Percentiles rank a stretch among this genome's conserved stretches.
Conservation (phyloP, 2,329 filamentous ascomycete genomes). For the Incumbomyces lentus region DNA sequence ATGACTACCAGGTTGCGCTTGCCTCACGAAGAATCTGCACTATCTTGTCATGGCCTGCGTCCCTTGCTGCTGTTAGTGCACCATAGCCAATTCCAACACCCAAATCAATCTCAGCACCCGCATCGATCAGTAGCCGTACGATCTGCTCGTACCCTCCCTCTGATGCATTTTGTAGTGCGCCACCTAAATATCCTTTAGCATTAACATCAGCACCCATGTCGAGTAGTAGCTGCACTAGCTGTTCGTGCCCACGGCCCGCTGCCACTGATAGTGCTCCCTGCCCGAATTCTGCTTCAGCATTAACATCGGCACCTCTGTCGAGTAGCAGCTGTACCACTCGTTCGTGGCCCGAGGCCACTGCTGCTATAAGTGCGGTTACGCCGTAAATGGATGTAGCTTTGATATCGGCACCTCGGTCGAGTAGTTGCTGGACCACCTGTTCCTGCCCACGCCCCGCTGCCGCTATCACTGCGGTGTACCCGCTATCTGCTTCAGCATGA, state of each 20-base stretch:
- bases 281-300: slow-evolving; percentile 11
- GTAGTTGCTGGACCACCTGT: slow-evolving; percentile 16
- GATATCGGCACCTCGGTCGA: slow-evolving; percentile 21
- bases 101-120: too few species aligned
- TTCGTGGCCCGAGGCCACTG: slow-evolving; percentile 1
- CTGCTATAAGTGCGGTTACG: slow-evolving; percentile 9
- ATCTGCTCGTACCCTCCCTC: too few species aligned
- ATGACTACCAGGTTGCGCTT: too few species aligned
- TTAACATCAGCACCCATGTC: too few species aligned
- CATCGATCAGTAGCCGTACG: too few species aligned
- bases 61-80: too few species aligned
- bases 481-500: slow-evolving; percentile 2
- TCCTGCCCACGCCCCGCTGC: slow-evolving; percentile 10
- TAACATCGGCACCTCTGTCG: slow-evolving; percentile 15
- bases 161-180: too few species aligned
- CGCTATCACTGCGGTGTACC: slow-evolving; percentile 9
- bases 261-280: slow-evolving; percentile 8
- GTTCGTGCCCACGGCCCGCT: slow-evolving; percentile 1
- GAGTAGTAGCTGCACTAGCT: neutral
- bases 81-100: too few species aligned
- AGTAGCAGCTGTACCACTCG: slow-evolving; percentile 7
- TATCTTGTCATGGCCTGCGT: too few species aligned
- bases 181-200: too few species aligned
- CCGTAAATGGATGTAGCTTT: too few species aligned
- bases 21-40: too few species aligned